A percentile compares a stretch with the other conserved stretches of the same genome.
Evolutionary conservation across 2,329 filamentous ascomycete genomes (phyloP).

Genomic region (Penicillium sp.): DNA sequence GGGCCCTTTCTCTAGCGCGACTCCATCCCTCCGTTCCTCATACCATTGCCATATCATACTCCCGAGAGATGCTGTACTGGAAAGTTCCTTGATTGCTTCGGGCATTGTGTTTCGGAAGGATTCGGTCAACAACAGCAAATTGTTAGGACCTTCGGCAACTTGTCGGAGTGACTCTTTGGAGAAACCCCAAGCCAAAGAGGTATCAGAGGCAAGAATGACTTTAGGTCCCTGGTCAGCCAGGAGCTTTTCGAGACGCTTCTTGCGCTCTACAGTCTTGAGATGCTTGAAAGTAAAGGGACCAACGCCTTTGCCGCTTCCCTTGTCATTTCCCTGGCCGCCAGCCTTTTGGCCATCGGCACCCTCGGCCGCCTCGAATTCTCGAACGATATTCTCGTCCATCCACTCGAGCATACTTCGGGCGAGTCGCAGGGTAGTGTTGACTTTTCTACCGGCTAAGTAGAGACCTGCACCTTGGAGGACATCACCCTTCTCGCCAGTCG

Average conservation of each 20-base stretch:
- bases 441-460: slow-evolving; percentile 85
- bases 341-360: slow-evolving; percentile 50
- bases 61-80: slow-evolving; percentile 65
- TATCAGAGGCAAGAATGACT: slow-evolving; percentile 91
- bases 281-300: slow-evolving; percentile 91
- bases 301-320: slow-evolving; percentile 51
- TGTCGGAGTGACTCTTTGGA: slow-evolving; percentile 78
- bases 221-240: slow-evolving; percentile 59
- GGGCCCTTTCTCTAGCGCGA: slow-evolving; percentile 62
- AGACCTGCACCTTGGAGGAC: slow-evolving; percentile 62
- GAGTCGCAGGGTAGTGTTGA: slow-evolving; percentile 86
- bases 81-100: slow-evolving; percentile 37
- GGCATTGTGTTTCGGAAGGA: slow-evolving; percentile 49
- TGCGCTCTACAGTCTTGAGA: slow-evolving; percentile 80
- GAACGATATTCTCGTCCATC: slow-evolving; percentile 96
- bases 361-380: slow-evolving; percentile 78
- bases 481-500: slow-evolving; percentile 58
- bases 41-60: slow-evolving; percentile 81
- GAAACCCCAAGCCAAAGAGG: slow-evolving; percentile 92
- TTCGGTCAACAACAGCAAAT: slow-evolving; percentile 87
- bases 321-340: slow-evolving; percentile 43
- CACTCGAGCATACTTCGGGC: slow-evolving; percentile 96
- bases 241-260: slow-evolving; percentile 77
- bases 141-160: slow-evolving; percentile 77
- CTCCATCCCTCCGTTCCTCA: slow-evolving; percentile 69